Evolutionary conservation across 129 eudicot genomes (phyloP).

Genomic region (Centaurea solstitialis): DNA sequence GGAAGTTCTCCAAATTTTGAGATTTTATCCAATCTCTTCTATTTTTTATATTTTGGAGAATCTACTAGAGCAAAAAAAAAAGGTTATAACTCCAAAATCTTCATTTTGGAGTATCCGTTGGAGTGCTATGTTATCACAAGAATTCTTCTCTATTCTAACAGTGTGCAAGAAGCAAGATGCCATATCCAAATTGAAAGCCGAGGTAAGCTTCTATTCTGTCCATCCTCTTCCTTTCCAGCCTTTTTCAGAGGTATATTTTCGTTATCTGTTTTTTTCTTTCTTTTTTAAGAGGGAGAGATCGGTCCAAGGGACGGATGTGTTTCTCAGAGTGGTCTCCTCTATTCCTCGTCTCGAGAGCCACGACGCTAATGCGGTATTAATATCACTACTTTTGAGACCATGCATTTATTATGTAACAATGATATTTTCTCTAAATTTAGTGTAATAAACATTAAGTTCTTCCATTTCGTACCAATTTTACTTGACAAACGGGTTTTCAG

Average conservation of each 20-base stretch:
- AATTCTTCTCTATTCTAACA: conserved; percentile 34
- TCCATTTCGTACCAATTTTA: background rate
- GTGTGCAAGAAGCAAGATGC: conserved; percentile 85
- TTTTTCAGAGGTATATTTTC: conserved; percentile 7
- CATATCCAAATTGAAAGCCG: conserved; percentile 65
- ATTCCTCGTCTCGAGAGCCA: conserved; percentile 79
- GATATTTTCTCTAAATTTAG: background rate
- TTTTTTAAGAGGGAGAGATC: conserved; percentile 70
- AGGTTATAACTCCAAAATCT: background rate
- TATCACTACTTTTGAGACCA: background rate
- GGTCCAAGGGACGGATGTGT: conserved; percentile 69
- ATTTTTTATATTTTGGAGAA: background rate
- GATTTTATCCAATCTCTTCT: background rate
- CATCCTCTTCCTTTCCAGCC: background rate
- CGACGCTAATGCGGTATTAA: conserved; percentile 84
- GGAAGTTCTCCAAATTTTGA: background rate
- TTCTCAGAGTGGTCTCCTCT: conserved; percentile 76
- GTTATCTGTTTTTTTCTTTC: background rate
- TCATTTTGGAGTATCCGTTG: background rate
- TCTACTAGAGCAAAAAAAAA: background rate
- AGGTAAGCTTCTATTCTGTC: conserved; percentile 46
- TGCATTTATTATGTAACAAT: background rate
- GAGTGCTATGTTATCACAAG: conserved; percentile 9
- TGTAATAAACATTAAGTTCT: background rate
- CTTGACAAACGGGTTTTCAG: background rate